Evolutionary conservation across 2,329 filamentous ascomycete genomes (phyloP).

Genomic region (Colletotrichum agaves): DNA sequence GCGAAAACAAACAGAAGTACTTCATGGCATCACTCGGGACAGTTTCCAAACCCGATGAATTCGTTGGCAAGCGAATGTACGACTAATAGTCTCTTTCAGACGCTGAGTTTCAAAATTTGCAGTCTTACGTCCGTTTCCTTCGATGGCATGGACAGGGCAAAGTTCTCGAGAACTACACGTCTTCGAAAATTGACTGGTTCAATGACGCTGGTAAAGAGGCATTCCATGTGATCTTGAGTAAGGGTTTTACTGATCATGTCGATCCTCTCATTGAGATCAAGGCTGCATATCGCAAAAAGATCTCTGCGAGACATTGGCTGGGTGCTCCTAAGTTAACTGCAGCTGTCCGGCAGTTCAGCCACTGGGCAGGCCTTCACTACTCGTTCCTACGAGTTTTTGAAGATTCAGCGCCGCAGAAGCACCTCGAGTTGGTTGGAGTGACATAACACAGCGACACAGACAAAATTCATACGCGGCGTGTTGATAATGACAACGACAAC

Average conservation of each 20-base stretch:
- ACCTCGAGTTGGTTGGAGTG: too few relatives aligned
- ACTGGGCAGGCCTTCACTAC: too few relatives aligned
- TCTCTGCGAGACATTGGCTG: too few relatives aligned
- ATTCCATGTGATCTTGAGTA: neutral
- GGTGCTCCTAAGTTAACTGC: too few relatives aligned
- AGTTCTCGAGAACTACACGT: neutral
- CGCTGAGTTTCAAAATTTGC: neutral
- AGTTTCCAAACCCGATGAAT: neutral
- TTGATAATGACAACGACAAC: too few relatives aligned
- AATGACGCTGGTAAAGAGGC: neutral
- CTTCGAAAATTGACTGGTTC: neutral
- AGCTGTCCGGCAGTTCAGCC: too few relatives aligned
- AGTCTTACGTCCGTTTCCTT: neutral
- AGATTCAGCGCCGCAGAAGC: too few relatives aligned
- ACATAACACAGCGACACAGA: too few relatives aligned
- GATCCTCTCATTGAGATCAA: neutral
- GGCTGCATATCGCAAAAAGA: too few relatives aligned
- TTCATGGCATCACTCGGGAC: neutral
- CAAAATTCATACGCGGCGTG: too few relatives aligned
- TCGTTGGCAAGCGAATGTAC: neutral
- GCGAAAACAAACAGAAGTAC: neutral
- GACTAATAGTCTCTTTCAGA: neutral
- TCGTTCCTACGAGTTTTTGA: too few relatives aligned
- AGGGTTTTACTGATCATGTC: neutral
- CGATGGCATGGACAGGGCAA: neutral